Conservation (phyloP, 73 alveolate genomes). For the Urostyla sp. region DNA sequence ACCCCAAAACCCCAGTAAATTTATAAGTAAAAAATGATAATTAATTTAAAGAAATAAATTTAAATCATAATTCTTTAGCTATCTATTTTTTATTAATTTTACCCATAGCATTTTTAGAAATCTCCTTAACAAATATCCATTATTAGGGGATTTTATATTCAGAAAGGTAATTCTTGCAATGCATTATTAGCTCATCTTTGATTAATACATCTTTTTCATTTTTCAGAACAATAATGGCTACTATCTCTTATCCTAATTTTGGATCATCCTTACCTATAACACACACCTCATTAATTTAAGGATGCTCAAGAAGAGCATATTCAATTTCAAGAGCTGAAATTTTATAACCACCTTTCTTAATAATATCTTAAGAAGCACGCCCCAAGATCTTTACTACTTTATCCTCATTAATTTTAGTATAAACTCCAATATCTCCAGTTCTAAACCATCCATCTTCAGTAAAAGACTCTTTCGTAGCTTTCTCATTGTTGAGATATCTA, state of each 20-base stretch:
- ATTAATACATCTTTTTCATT: conserved; percentile 9
- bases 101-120: conserved; percentile 71
- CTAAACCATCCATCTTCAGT: conserved; percentile 75
- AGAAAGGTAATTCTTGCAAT: conserved; percentile 65
- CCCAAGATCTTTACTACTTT: conserved; percentile 36
- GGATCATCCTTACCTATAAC: conserved; percentile 71
- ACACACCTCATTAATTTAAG: conserved; percentile 51
- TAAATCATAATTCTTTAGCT: neutral
- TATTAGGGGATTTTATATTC: conserved; percentile 72
- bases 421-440: conserved; percentile 61
- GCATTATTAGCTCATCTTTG: conserved; percentile 38
- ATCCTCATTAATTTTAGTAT: neutral
- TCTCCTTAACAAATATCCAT: conserved; percentile 52
- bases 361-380: conserved; percentile 70
- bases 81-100: conserved; percentile 67
- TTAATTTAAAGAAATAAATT: too few species aligned
- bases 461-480: conserved; percentile 63
- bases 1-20: too few species aligned
- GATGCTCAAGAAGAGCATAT: conserved; percentile 55
- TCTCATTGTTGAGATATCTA: conserved; percentile 63
- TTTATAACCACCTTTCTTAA: conserved; percentile 76
- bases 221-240: conserved; percentile 52
- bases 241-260: conserved; percentile 69
- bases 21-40: too few species aligned
- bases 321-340: conserved; percentile 72